Base-by-base conservation (phyloP, 352 stramenopile species). In the Phytophthora sp. region DNA sequence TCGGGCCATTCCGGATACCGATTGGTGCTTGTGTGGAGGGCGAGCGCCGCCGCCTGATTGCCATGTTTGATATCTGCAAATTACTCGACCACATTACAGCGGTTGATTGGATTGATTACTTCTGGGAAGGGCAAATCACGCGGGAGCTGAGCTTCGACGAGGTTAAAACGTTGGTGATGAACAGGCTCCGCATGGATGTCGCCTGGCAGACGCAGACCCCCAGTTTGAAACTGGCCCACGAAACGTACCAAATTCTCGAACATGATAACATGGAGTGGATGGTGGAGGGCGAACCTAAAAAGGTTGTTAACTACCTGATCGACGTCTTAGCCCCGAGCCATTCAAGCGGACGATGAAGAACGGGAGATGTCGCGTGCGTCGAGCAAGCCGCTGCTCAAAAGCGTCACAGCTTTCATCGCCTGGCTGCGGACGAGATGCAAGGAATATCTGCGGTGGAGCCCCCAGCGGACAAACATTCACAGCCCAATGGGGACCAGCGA, bases 31-130 rank as follows among this genome's bases (percentile, higher is more conserved):
- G 45, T 33, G 57, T 64, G 26, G 45, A 64, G 45, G 57, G 57
- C 30, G 57, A 64, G 33, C 57, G 36, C 7, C 36, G 57, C 3
- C 57, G 46, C 0, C 44, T 44, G 0, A 57, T n/a, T 20, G 57
- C 57, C 1, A 50, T 52, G 46, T 64, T 64, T 27, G 35, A 57
- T n/a, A 57, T 57, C 9, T 64, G 35, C 47, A 66, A 66, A 16
- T 16, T 27, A 3, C n/a, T 66, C 2, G 27, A 58, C 15, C 20
- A 29, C 0, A 66, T 44, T 9, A 51, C 56, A 0, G 45, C 50
- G 18, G 11, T 12, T 3, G 47, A 66, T 31, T 58, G 36, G 57
- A 46, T n/a, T 53, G n/a, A 58, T 9, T 58, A 58, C 11, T 57
- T 61, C 13, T 60, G 38, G 42, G 57, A 60, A 13, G 58, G 58